Percentiles rank a stretch among this genome's conserved stretches.
Evolutionary conservation across 257 asterid genomes (phyloP).

Genomic region (Verbascum thapsus): DNA sequence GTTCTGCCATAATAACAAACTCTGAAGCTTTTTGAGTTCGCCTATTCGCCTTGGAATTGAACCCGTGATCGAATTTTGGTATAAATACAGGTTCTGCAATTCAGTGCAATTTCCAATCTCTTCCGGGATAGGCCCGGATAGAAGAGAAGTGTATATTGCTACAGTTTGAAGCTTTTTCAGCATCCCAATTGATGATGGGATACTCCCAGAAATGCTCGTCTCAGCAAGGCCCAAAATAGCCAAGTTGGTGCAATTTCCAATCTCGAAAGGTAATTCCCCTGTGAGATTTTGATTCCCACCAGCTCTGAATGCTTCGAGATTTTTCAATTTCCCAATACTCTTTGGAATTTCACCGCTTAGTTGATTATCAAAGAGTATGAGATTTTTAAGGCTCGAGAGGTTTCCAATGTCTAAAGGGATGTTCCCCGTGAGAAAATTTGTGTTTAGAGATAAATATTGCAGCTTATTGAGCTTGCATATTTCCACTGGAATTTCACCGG

Average conservation of each 20-base stretch:
- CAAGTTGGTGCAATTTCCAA: constrained; percentile 82
- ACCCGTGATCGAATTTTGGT: constrained; percentile 81
- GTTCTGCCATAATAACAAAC: constrained; percentile 78
- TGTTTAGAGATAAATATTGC: constrained; percentile 47
- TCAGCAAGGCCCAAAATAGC: constrained; percentile 74
- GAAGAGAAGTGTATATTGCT: constrained; percentile 71
- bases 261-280: constrained; percentile 72
- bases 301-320: constrained; percentile 68
- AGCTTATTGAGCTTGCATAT: constrained; percentile 62
- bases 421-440: constrained; percentile 62
- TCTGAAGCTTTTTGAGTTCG: constrained; percentile 58
- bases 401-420: constrained; percentile 71
- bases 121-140: constrained; percentile 86
- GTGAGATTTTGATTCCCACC: constrained; percentile 89
- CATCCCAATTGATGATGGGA: constrained; percentile 73
- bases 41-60: constrained; percentile 68
- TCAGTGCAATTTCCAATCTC: constrained; percentile 82
- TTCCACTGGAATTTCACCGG: constrained; percentile 76
- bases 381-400: constrained; percentile 47
- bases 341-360: constrained; percentile 74
- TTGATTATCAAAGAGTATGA: constrained; percentile 79
- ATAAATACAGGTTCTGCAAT: constrained; percentile 73
- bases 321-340: constrained; percentile 60
- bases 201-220: constrained; percentile 72
- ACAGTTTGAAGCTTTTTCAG: constrained; percentile 72